Evolutionary conservation across 805 yeast species (phyloP), one percentile per base, ranked within the genome.

Genomic region (Kluyveromyces starmeri): DNA sequence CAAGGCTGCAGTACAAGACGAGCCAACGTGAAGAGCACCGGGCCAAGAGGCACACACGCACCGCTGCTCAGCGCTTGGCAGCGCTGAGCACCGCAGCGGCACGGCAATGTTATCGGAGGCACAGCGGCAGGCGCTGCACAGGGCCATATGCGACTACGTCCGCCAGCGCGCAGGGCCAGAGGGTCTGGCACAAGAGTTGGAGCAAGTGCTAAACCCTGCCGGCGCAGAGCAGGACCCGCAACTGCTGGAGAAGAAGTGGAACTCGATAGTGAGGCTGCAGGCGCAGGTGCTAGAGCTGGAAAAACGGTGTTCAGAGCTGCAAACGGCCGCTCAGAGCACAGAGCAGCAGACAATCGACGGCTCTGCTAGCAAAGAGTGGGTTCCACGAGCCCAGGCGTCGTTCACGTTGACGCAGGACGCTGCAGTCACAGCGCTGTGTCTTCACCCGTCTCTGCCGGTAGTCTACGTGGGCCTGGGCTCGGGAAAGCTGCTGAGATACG

Each of bases 181-280:
- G 4, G 17, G 8, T n/a, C 18, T 30, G 10, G 5, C 22, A 13
- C 13, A 6, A 2, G 16, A 20, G 16, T 8, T 30, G n/a, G 18
- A 12, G 4, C 13, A 16, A 5, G 11, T 30, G 16, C 25, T 30
- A 8, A 14, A 20, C 9, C 8, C 20, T 10, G 31, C 9, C 19
- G 31, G n/a, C 9, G 22, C 14, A 12, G 8, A 13, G 12, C 31
- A 28, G 31, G 33, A 30, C 16, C 2, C 16, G 26, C 13, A 20
- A 9, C n/a, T 30, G 3, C 26, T 30, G 5, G 25, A 20, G 14
- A 21, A 20, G 58, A 88, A 86, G 60, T 88, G 96, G 96, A 68
- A 79, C 1, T 78, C 94, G 0, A 89, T 88, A 4, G 67, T 84
- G 20, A 64, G 95, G 29, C 64, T 89, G 20, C 96, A 89, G 58